These are phyloP conservation scores for Austroboletus olivaceoglutinosus DNA, from an alignment of 1,284 basidiomycete species.

Conservation along the genomic window DNA sequence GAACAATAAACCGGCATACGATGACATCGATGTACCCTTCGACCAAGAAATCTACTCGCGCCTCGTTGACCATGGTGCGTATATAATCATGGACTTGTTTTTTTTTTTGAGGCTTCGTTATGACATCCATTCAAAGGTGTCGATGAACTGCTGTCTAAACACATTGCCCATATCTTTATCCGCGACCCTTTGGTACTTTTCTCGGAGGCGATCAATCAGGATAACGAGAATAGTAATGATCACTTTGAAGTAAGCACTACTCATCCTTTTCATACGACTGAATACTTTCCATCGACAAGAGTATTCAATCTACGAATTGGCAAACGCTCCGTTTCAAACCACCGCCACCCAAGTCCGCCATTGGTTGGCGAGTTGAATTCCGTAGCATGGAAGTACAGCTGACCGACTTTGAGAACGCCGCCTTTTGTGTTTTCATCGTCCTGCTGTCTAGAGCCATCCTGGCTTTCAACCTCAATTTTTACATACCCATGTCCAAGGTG, in stretches of 20 bases:
- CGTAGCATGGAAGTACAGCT: slow-evolving; percentile 98
- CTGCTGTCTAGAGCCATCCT: slow-evolving; percentile 93
- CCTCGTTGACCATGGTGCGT: slow-evolving; percentile 69
- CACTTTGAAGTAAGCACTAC: slow-evolving; percentile 81
- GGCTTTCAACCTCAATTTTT: slow-evolving; percentile 89
- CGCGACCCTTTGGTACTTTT: slow-evolving; percentile 97
- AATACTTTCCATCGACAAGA: slow-evolving; percentile 46
- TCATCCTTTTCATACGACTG: neutral
- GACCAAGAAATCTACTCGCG: slow-evolving; percentile 74
- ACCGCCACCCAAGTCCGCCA: slow-evolving; percentile 87
- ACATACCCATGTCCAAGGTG: slow-evolving; percentile 95
- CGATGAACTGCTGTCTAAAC: slow-evolving; percentile 87
- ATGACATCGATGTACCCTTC: slow-evolving; percentile 83
- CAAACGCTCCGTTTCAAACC: slow-evolving; percentile 99
- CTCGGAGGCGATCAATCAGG: slow-evolving; percentile 90
- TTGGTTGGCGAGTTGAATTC: slow-evolving; percentile 99
- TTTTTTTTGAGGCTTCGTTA: neutral
- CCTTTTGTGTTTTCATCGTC: slow-evolving; percentile 93
- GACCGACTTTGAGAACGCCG: slow-evolving; percentile 99
- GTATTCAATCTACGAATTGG: slow-evolving; percentile 99
- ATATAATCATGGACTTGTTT: neutral
- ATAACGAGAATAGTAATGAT: slow-evolving; percentile 84
- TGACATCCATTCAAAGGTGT: slow-evolving; percentile 56
- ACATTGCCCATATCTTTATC: slow-evolving; percentile 95
- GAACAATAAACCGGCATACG: slow-evolving; percentile 89